These are phyloP conservation scores for Diaporthe batatas DNA, from an alignment of 2,329 filamentous ascomycete genomes.

Conservation along the genomic window DNA sequence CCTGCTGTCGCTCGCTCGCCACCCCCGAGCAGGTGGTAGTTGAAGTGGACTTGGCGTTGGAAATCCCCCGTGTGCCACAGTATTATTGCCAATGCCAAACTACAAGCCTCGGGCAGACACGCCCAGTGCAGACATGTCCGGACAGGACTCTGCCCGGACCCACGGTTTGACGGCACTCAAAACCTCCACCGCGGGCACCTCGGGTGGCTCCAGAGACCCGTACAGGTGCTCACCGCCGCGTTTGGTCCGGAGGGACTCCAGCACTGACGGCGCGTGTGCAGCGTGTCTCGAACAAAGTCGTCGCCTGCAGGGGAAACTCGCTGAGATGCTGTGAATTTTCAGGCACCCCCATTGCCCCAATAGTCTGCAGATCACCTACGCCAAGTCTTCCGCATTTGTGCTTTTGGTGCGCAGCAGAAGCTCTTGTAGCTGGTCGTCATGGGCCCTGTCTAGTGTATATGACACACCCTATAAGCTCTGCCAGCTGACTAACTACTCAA, in stretches of 20 bases:
- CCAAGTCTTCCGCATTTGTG: slow-evolving; percentile 13
- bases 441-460: slow-evolving; percentile 13
- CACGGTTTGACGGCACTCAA: slow-evolving; percentile 18
- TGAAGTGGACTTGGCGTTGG: slow-evolving; percentile 11
- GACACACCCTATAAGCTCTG: neutral
- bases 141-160: neutral
- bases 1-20: neutral
- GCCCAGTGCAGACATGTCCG: slow-evolving; percentile 23
- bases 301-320: slow-evolving; percentile 13
- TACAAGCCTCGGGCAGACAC: slow-evolving; percentile 20
- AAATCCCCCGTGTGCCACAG: neutral
- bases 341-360: neutral
- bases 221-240: slow-evolving; percentile 18
- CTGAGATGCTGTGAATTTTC: neutral
- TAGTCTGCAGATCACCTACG: slow-evolving; percentile 25
- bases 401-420: slow-evolving; percentile 4
- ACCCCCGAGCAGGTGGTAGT: slow-evolving; percentile 20
- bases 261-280: neutral
- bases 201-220: slow-evolving; percentile 3
- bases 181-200: neutral
- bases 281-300: slow-evolving; percentile 12
- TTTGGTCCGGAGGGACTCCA: neutral
- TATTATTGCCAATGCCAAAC: slow-evolving; percentile 26
- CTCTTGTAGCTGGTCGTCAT: neutral
- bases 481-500: neutral